These are phyloP conservation scores for Heritiera fomes DNA, from an alignment of 345 rosid species.

Conservation along the genomic window DNA sequence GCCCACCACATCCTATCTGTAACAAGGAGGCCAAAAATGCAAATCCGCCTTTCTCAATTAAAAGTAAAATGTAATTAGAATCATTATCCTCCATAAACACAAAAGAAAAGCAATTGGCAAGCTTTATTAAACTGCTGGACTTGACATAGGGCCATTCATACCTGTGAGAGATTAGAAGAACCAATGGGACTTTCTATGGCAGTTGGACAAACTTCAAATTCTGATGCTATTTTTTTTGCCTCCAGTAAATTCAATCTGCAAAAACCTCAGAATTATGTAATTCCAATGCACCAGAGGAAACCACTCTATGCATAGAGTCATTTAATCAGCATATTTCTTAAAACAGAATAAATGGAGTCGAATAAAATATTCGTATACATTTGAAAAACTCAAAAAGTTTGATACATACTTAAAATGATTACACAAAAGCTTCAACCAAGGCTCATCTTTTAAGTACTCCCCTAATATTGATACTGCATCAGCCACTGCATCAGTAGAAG, in stretches of 20 bases:
- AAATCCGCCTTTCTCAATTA: neutral
- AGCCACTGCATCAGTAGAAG: slow-evolving; percentile 47
- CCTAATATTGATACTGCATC: slow-evolving; percentile 70
- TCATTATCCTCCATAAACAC: neutral
- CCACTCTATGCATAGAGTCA: neutral
- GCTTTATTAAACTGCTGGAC: neutral
- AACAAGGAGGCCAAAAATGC: neutral
- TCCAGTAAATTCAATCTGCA: slow-evolving; percentile 57
- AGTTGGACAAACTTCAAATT: slow-evolving; percentile 30
- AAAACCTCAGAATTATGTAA: slow-evolving; percentile 8
- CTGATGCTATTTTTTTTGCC: slow-evolving; percentile 36
- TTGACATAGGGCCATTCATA: slow-evolving; percentile 5
- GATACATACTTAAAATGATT: slow-evolving; percentile 58
- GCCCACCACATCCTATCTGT: neutral
- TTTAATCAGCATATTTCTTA: neutral
- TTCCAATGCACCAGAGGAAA: neutral
- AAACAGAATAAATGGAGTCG: neutral
- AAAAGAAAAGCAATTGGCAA: neutral
- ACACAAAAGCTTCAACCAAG: slow-evolving; percentile 78
- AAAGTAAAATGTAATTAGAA: neutral
- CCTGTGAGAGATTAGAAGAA: slow-evolving; percentile 49
- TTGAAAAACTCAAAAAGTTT: neutral
- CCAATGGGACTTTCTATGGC: slow-evolving; percentile 34
- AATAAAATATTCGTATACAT: neutral
- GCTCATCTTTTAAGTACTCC: slow-evolving; percentile 76